Evolutionary conservation across 768 basidiomycete species (phyloP).

Genomic region (Leccinum aurantiacum): DNA sequence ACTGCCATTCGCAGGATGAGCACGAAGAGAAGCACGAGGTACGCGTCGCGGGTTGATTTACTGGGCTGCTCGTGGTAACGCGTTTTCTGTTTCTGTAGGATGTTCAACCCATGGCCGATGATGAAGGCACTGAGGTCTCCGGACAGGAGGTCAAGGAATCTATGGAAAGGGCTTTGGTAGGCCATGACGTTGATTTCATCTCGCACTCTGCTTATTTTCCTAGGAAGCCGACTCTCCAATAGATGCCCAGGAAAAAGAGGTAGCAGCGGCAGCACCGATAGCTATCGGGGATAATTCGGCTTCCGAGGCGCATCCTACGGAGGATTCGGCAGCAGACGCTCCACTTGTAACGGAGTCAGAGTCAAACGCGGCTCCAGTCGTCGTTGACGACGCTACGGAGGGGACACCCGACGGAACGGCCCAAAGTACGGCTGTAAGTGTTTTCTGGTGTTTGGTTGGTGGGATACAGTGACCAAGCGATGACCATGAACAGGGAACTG

Average conservation of each 20-base stretch:
- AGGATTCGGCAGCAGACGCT: not conserved
- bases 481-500: conserved; percentile 1
- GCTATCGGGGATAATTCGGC: conserved; percentile 1
- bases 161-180: conserved; percentile 25
- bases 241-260: conserved; percentile 30
- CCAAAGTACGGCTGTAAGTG: conserved; percentile 18
- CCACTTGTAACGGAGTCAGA: conserved; percentile 2
- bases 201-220: conserved; percentile 4
- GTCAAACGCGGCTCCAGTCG: not conserved
- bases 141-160: conserved; percentile 34
- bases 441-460: not conserved
- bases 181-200: conserved; percentile 8
- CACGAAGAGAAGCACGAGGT: conserved; percentile 18
- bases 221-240: conserved; percentile 35
- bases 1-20: conserved; percentile 18
- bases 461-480: conserved; percentile 6
- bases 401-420: conserved; percentile 9
- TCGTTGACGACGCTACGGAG: conserved; percentile 4
- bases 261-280: conserved; percentile 8
- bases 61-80: not conserved
- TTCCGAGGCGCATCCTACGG: not conserved
- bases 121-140: conserved; percentile 32
- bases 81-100: conserved; percentile 11
- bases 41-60: conserved; percentile 6
- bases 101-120: conserved; percentile 24